A percentile compares a stretch with the other conserved stretches of the same genome.
Evolutionary conservation across 2,329 filamentous ascomycete genomes (phyloP).

Genomic region (Botrytis paeoniae): DNA sequence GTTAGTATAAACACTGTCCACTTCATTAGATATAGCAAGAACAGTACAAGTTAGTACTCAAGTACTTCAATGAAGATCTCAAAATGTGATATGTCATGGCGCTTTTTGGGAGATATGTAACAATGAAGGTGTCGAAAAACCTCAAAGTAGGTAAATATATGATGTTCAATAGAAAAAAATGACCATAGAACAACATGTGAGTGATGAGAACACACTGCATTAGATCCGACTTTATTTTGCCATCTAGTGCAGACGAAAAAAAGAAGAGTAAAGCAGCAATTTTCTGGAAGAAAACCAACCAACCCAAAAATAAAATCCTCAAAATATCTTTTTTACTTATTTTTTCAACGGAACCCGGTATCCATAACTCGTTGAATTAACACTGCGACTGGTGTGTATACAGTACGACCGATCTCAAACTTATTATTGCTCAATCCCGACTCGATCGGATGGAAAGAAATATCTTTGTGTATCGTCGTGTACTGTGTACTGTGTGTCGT

Average conservation of each 20-base stretch:
- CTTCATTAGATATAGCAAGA: not conserved
- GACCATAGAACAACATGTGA: conserved; percentile 27
- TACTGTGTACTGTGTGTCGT: conserved; percentile 5
- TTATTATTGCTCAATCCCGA: not conserved
- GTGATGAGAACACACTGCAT: conserved; percentile 30
- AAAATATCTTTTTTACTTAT: conserved; percentile 16
- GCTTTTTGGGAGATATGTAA: conserved; percentile 10
- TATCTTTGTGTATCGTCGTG: not conserved
- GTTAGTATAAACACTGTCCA: not conserved
- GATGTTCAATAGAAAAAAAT: conserved; percentile 11
- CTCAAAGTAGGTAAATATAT: not conserved
- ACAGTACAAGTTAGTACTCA: not conserved
- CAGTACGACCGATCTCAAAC: conserved; percentile 1
- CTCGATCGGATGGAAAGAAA: not conserved
- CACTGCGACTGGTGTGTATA: not conserved
- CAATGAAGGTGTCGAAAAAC: conserved; percentile 11
- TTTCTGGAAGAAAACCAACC: conserved; percentile 27
- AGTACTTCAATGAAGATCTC: conserved; percentile 8
- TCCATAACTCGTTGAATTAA: conserved; percentile 20
- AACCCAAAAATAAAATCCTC: conserved; percentile 24
- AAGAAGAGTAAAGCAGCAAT: conserved; percentile 32
- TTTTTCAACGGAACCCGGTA: conserved; percentile 21
- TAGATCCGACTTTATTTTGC: conserved; percentile 37
- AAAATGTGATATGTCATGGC: conserved; percentile 11
- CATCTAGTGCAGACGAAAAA: conserved; percentile 36